A percentile compares a stretch with the other conserved stretches of the same genome.
Conservation (phyloP, 345 rosid genomes). For the Erodium maritimum region DNA sequence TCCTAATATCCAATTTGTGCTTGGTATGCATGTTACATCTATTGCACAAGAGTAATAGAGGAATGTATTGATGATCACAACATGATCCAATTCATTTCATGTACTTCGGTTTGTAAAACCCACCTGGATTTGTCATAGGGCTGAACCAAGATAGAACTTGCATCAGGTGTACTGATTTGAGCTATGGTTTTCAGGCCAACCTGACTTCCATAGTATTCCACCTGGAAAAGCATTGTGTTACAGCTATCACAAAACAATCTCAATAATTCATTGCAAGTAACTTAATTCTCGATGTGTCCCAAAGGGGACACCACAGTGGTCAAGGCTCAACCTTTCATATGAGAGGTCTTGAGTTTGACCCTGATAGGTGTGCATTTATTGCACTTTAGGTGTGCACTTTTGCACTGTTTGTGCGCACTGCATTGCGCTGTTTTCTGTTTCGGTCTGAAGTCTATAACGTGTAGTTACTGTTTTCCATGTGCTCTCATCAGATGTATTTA, state of each 20-base stretch:
- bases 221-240: conserved; percentile 27
- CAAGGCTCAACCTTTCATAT: too few relatives aligned
- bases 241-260: conserved; percentile 4
- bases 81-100: conserved; percentile 3
- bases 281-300: not conserved
- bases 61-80: not conserved
- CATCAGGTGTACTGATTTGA: conserved; percentile 88
- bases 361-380: too few relatives aligned
- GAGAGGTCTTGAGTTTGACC: too few relatives aligned
- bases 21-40: not conserved
- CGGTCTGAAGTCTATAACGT: too few relatives aligned
- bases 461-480: too few relatives aligned
- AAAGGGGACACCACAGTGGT: too few relatives aligned
- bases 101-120: conserved; percentile 2
- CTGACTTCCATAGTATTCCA: conserved; percentile 91
- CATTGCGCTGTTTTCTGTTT: too few relatives aligned
- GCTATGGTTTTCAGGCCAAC: conserved; percentile 84
- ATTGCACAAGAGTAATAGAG: not conserved
- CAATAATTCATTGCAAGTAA: not conserved
- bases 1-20: not conserved
- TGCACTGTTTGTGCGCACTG: too few relatives aligned
- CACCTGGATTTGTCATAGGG: conserved; percentile 96
- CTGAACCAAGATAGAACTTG: conserved; percentile 77
- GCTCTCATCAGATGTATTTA: too few relatives aligned
- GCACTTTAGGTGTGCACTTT: too few relatives aligned